Evolutionary conservation across 2,329 filamentous ascomycete species (phyloP).

Genomic region (Ophiocordyceps camponoti-floridani): DNA sequence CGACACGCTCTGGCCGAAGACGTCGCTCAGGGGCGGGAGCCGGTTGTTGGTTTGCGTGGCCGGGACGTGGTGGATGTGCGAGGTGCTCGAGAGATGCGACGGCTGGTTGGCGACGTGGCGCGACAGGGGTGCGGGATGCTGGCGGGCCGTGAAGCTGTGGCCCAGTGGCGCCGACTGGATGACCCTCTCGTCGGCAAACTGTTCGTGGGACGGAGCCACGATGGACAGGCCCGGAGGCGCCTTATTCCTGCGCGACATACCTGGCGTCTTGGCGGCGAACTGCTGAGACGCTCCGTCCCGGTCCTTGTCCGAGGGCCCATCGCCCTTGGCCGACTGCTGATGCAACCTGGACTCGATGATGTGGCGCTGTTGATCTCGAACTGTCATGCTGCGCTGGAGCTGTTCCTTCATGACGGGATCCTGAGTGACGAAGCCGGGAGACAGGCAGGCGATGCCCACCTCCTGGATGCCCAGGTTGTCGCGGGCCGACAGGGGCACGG

Average conservation of each 20-base stretch:
- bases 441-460: conserved; percentile 84
- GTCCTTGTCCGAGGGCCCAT: conserved; percentile 42
- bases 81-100: conserved; percentile 65
- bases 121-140: conserved; percentile 58
- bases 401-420: conserved; percentile 95
- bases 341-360: conserved; percentile 88
- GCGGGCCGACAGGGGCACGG: conserved; percentile 61
- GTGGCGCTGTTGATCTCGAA: conserved; percentile 81
- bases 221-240: conserved; percentile 84
- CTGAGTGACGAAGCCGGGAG: conserved; percentile 88
- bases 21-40: conserved; percentile 82
- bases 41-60: conserved; percentile 82
- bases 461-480: conserved; percentile 75
- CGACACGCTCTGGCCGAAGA: conserved; percentile 68
- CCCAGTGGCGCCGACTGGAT: conserved; percentile 92
- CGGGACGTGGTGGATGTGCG: conserved; percentile 79
- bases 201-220: conserved; percentile 79
- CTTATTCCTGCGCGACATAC: conserved; percentile 56
- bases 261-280: conserved; percentile 52
- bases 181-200: conserved; percentile 84
- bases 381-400: conserved; percentile 80
- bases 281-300: conserved; percentile 12
- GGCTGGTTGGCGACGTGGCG: conserved; percentile 67
- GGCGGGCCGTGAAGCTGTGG: conserved; percentile 85
- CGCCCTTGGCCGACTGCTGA: conserved; percentile 67